phyloP scores from a whole-genome alignment of 108 stramenopile genomes.

The Thalassiosira profunda region DNA sequence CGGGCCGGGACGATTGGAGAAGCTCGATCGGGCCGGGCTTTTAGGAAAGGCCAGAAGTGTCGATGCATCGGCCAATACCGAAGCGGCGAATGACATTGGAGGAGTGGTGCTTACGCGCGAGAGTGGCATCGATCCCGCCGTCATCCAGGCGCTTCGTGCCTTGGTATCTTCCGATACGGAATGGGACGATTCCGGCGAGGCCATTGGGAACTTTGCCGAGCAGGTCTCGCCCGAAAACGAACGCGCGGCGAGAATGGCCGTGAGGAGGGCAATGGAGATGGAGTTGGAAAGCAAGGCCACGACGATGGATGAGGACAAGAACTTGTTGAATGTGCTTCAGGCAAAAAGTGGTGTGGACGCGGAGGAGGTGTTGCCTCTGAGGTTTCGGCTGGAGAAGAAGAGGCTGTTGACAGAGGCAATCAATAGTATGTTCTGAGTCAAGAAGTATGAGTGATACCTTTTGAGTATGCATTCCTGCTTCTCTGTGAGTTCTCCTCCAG shows the following conservation, averaged over 20 bases:
- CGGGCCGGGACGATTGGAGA: constrained; percentile 73
- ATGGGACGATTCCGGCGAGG: constrained; percentile 76
- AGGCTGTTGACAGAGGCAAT: constrained; percentile 74
- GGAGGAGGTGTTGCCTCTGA: constrained; percentile 64
- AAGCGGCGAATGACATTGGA: constrained; percentile 66
- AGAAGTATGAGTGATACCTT: no score
- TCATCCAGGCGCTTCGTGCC: constrained; percentile 82
- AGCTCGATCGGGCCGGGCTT: constrained; percentile 82
- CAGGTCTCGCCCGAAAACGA: constrained; percentile 68
- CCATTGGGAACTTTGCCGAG: constrained; percentile 84
- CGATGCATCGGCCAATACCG: constrained; percentile 25
- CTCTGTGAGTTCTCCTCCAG: no score
- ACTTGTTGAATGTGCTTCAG: constrained; percentile 49
- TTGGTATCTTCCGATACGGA: constrained; percentile 78
- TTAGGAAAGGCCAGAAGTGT: constrained; percentile 50
- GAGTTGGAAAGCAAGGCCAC: constrained; percentile 78
- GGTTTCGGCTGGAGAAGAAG: constrained; percentile 88
- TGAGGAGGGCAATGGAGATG: constrained; percentile 71
- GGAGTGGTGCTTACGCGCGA: constrained; percentile 83
- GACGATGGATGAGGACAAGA: constrained; percentile 76
- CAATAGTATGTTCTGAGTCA: constrained; percentile 38
- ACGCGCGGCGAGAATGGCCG: constrained; percentile 61
- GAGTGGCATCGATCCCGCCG: constrained; percentile 82
- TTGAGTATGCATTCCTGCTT: no score
- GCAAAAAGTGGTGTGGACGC: constrained; percentile 39